A percentile compares a stretch with the other conserved stretches of the same genome.
Conservation (phyloP, 441 rosid species). For the Daphne laureola region DNA sequence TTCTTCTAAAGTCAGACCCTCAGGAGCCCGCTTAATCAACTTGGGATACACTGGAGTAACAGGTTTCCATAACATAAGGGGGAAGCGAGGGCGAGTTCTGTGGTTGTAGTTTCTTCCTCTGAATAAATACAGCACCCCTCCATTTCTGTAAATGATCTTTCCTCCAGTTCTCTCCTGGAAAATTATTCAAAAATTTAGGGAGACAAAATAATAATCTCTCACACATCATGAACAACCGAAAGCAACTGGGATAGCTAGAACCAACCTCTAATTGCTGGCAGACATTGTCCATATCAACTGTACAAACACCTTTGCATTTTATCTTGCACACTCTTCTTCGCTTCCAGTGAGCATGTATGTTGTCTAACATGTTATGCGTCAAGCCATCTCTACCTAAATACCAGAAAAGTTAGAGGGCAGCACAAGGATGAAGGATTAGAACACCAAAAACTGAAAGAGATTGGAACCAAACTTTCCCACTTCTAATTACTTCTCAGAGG, state of each 20-base stretch:
- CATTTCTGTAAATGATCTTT: slow-evolving; percentile 64
- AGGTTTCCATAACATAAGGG: slow-evolving; percentile 95
- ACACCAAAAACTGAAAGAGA: background rate
- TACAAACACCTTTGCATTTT: slow-evolving; percentile 86
- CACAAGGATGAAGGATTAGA: no score
- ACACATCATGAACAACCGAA: background rate
- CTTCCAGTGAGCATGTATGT: slow-evolving; percentile 88
- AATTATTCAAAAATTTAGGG: slow-evolving; percentile 8
- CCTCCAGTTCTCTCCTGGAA: slow-evolving; percentile 86
- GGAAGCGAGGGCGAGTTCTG: slow-evolving; percentile 67
- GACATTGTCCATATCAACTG: slow-evolving; percentile 88
- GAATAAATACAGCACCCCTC: slow-evolving; percentile 72
- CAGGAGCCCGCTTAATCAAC: slow-evolving; percentile 59
- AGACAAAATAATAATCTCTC: background rate
- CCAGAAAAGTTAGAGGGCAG: background rate
- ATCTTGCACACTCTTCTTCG: slow-evolving; percentile 83
- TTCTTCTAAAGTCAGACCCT: slow-evolving; percentile 62
- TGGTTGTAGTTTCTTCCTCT: slow-evolving; percentile 90
- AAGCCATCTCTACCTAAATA: slow-evolving; percentile 90
- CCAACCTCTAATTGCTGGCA: slow-evolving; percentile 81
- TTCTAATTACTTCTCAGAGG: no score
- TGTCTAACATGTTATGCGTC: slow-evolving; percentile 92
- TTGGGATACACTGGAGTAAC: slow-evolving; percentile 69
- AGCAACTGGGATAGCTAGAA: slow-evolving; percentile 2
- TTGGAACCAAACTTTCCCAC: no score